Evolutionary conservation across 164 flowering plant species (phyloP).

Genomic region (Euptelea pleiosperma): DNA sequence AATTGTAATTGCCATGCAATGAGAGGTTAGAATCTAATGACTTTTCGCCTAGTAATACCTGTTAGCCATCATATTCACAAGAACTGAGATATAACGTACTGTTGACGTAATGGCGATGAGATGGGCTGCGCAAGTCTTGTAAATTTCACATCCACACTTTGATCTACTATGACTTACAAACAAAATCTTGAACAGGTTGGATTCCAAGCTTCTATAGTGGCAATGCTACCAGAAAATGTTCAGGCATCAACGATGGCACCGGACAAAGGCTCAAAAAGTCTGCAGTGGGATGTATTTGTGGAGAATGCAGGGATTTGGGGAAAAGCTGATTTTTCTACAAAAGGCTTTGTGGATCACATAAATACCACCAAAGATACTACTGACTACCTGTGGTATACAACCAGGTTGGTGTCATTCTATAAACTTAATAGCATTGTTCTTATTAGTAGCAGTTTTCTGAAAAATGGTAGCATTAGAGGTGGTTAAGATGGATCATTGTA

Average conservation of each 20-base stretch:
- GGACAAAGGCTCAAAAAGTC: conserved; percentile 31
- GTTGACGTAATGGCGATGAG: background rate
- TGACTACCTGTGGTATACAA: conserved; percentile 93
- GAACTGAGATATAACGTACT: background rate
- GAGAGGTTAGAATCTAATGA: no score
- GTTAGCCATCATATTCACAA: conserved; percentile 2
- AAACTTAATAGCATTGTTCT: background rate
- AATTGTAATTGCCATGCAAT: no score
- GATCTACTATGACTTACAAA: background rate
- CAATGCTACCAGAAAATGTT: conserved; percentile 72
- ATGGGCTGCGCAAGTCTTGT: background rate
- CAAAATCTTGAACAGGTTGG: conserved; percentile 53
- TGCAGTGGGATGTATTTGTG: conserved; percentile 69
- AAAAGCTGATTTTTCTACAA: conserved; percentile 57
- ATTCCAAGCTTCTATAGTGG: conserved; percentile 56
- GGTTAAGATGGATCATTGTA: no score
- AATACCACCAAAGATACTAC: conserved; percentile 92
- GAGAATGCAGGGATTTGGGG: conserved; percentile 89
- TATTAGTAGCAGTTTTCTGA: no score
- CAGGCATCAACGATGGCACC: conserved; percentile 31
- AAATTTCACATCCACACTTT: background rate
- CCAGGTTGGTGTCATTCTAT: conserved; percentile 54
- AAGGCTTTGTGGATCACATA: conserved; percentile 81
- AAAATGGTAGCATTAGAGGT: no score
- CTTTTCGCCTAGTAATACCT: background rate